Conservation (phyloP, 495 filamentous ascomycete genomes). For the Penicillium cinerascens region DNA sequence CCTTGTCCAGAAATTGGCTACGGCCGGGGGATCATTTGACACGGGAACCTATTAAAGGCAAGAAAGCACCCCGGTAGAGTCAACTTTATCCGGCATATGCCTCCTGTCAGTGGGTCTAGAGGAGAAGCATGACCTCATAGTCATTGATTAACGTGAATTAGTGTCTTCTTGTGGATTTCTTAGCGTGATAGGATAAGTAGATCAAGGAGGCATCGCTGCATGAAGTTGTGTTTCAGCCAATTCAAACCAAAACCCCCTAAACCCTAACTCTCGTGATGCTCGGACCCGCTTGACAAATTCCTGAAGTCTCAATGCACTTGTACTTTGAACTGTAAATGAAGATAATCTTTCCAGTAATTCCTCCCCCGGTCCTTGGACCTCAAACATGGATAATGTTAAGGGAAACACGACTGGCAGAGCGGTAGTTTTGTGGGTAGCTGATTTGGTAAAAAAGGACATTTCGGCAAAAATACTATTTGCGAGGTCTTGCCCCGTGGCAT, state of each 20-base stretch:
- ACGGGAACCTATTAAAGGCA: background rate
- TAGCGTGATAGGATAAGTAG: background rate
- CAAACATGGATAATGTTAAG: constrained; percentile 27
- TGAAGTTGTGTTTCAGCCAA: constrained; percentile 26
- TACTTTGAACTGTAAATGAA: constrained; percentile 19
- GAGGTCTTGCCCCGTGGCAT: constrained; percentile 14
- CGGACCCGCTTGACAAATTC: constrained; percentile 25
- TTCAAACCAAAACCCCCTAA: constrained; percentile 27
- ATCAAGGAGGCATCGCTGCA: constrained; percentile 25
- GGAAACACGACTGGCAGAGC: constrained; percentile 27
- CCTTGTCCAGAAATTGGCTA: background rate
- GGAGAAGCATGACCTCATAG: background rate
- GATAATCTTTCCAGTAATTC: constrained; percentile 20
- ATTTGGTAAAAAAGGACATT: constrained; percentile 20
- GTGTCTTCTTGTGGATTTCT: background rate
- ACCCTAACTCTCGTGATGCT: constrained; percentile 16
- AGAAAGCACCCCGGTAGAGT: background rate
- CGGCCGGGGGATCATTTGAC: background rate
- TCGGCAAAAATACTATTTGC: constrained; percentile 27
- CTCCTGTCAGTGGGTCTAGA: background rate
- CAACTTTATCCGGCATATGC: background rate
- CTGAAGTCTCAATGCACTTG: constrained; percentile 20
- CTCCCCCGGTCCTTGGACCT: constrained; percentile 23
- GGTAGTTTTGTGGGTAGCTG: constrained; percentile 10
- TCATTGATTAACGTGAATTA: background rate